Evolutionary conservation across 2,329 filamentous ascomycete species (phyloP).

Genomic region (Bipolaris sorokiniana): DNA sequence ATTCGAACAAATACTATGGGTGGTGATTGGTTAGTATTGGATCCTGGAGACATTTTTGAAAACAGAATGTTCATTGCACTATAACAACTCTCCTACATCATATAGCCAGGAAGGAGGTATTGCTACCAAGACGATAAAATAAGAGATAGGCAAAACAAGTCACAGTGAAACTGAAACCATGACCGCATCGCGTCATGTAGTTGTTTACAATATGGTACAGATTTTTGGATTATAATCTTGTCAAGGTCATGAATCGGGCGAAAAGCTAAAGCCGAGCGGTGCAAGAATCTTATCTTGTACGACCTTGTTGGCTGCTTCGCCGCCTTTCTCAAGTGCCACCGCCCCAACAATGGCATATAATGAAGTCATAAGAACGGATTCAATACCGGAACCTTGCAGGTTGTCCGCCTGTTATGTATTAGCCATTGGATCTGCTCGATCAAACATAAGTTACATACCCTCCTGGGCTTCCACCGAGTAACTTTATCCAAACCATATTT

Average conservation of each 20-base stretch:
- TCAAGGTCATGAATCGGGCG: constrained; percentile 20
- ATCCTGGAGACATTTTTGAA: too few species aligned
- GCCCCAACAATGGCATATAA: constrained; percentile 89
- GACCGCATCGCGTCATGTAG: constrained; percentile 9
- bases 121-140: too few species aligned
- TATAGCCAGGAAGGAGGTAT: too few species aligned
- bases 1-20: too few species aligned
- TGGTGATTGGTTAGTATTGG: too few species aligned
- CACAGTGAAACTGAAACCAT: neutral
- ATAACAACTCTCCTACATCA: too few species aligned
- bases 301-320: constrained; percentile 74
- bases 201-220: constrained; percentile 22
- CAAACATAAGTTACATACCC: constrained; percentile 62
- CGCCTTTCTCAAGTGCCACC: constrained; percentile 85
- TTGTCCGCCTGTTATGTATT: constrained; percentile 62
- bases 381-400: constrained; percentile 73
- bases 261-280: constrained; percentile 48
- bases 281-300: constrained; percentile 77
- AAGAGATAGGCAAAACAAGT: neutral
- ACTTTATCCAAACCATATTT: constrained; percentile 75
- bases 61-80: too few species aligned
- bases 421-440: neutral
- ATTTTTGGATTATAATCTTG: constrained; percentile 8
- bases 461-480: constrained; percentile 85
- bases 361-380: constrained; percentile 75